A percentile compares a stretch with the other conserved stretches of the same genome.
Evolutionary conservation across 257 asterid species (phyloP).

Genomic region (Rubia yunnanensis): DNA sequence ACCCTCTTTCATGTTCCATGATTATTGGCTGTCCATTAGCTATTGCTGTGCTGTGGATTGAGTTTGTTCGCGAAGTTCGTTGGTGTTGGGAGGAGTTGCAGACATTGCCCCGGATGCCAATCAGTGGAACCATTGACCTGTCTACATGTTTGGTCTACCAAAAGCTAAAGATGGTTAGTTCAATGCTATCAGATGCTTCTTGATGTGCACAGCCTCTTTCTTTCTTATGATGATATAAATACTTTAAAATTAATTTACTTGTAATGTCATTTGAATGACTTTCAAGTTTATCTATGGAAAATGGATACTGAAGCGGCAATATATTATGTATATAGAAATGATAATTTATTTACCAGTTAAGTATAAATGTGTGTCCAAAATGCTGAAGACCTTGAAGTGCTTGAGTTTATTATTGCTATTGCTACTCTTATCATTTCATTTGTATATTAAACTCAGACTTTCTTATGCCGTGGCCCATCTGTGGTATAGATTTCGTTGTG

Average conservation of each 20-base stretch:
- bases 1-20: constrained; percentile 4
- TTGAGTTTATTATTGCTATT: background rate
- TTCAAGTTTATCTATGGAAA: background rate
- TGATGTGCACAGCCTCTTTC: background rate
- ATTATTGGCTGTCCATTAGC: constrained; percentile 37
- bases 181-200: background rate
- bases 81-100: constrained; percentile 99
- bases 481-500: constrained; percentile 67
- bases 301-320: background rate
- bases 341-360: background rate
- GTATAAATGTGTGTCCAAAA: too few relatives aligned
- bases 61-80: constrained; percentile 82
- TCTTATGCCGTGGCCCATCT: background rate
- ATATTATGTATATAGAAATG: background rate
- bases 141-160: constrained; percentile 79
- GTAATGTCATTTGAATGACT: background rate
- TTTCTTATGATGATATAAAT: background rate
- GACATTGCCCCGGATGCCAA: constrained; percentile 69
- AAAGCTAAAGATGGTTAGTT: constrained; percentile 81
- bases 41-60: constrained; percentile 88
- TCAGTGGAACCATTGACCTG: constrained; percentile 57
- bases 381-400: background rate
- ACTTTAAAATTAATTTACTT: background rate
- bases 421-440: background rate
- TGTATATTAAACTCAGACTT: background rate